Evolutionary conservation across 495 filamentous ascomycete genomes (phyloP).

Genomic region (Tuber calosporum): DNA sequence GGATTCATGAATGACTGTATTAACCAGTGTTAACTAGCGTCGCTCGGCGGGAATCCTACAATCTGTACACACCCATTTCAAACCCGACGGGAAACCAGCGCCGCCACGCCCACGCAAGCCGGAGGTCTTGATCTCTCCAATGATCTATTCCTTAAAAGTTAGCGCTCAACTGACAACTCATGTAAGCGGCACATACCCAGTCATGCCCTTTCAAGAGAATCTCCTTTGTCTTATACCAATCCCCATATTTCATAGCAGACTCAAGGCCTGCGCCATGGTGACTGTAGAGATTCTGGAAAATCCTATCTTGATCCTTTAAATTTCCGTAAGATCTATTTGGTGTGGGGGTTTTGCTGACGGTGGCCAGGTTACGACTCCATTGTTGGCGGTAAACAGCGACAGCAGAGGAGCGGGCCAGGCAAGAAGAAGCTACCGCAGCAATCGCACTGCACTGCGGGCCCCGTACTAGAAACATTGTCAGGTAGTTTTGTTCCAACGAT

Average conservation of each 20-base stretch:
- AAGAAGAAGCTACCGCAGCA: conserved; percentile 7
- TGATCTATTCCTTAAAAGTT: conserved; percentile 55
- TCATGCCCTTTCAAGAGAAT: conserved; percentile 94
- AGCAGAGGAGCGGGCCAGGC: conserved; percentile 17
- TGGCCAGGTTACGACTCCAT: conserved; percentile 60
- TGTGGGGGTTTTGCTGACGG: conserved; percentile 70
- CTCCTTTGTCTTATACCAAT: conserved; percentile 99
- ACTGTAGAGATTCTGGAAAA: conserved; percentile 96
- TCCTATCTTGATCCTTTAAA: conserved; percentile 88
- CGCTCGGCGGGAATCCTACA: not conserved
- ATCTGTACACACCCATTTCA: conserved; percentile 79
- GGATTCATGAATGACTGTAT: conserved; percentile 97
- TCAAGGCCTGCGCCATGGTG: conserved; percentile 85
- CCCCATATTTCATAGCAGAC: conserved; percentile 94
- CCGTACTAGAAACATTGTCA: conserved; percentile 32
- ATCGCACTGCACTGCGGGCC: conserved; percentile 9
- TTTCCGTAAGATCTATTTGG: conserved; percentile 72
- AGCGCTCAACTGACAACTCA: conserved; percentile 1
- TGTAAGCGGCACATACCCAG: conserved; percentile 56
- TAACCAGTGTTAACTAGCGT: not conserved
- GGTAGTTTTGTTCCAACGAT: not conserved
- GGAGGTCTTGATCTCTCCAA: conserved; percentile 90
- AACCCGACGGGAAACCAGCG: conserved; percentile 91
- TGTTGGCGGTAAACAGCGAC: conserved; percentile 9
- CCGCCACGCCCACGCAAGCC: conserved; percentile 92